Base-by-base conservation (phyloP, 805 yeast genomes). In the Teunomyces gatunensis region DNA sequence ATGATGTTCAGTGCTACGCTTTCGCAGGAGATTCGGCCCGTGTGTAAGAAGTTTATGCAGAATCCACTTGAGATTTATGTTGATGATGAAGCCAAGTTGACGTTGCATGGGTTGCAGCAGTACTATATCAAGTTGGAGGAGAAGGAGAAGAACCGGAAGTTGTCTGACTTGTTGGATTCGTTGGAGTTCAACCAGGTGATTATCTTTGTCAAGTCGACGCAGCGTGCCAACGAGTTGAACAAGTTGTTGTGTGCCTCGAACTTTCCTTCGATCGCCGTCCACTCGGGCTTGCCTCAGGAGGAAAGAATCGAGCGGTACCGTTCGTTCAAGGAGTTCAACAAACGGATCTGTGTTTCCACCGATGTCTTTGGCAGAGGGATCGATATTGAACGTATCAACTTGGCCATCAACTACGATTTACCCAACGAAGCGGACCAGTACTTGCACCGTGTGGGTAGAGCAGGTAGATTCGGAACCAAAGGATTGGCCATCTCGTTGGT, bases 331-430 rank as follows among this genome's bases (percentile, higher is more conserved):
- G 98, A 92, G 74, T 94, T 92, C 78, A 90, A 91, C 81, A 91
- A 90, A 79, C 90, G 99, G 77, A 94, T 92, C 65, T 94, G 98
- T 80, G 98, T 92, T 46, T 85, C 97, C 49, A 92, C 99, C 50
- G 99, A 92, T 75, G 97, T 92, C 46, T 92, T 92, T 57, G 99
- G 99, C 67, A 90, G 99, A 81, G 99, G 99, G 79, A 94, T 92
- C 63, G 99, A 92, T 81, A 92, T 92, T 59, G 99, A 92, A 80
- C 89, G 99, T 77, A 92, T 92, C 74, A 92, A 92, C 75, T 76
- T 92, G 69, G 99, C 99, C 53, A 90, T 92, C 78, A 94, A 92
- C 79, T 92, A 92, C 73, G 99, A 92, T 74, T 77, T 92, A 78
- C 97, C 99, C 60, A 78, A 73, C 56, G 97, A 91, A 76, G 96